Conservation (phyloP, 1,139 yeast genomes). For the Debaryomyces fabryi region DNA sequence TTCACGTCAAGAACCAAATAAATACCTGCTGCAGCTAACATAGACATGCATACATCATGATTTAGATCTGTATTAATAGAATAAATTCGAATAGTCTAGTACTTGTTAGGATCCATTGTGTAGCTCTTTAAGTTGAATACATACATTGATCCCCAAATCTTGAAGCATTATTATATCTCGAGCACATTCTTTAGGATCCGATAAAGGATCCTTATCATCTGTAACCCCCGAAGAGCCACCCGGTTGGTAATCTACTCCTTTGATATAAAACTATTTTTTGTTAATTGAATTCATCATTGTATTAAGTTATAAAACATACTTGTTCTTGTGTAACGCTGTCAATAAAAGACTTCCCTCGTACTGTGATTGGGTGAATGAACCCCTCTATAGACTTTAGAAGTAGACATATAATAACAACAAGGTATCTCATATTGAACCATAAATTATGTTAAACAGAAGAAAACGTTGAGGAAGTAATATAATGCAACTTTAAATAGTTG, state of each 20-base stretch:
- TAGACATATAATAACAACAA: background rate
- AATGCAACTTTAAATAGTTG: constrained; percentile 1
- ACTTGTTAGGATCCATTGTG: constrained; percentile 26
- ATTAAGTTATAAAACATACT: constrained; percentile 39
- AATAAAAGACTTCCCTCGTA: constrained; percentile 70
- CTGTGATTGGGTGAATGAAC: constrained; percentile 58
- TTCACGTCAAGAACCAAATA: constrained; percentile 89
- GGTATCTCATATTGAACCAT: background rate
- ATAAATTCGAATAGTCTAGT: constrained; percentile 76
- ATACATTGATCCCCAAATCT: constrained; percentile 72
- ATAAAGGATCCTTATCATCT: constrained; percentile 63
- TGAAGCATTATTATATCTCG: constrained; percentile 76
- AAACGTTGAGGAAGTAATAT: background rate
- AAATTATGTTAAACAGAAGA: background rate
- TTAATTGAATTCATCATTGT: constrained; percentile 9
- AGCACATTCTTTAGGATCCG: constrained; percentile 68
- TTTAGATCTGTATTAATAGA: constrained; percentile 80
- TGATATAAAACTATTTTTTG: constrained; percentile 50
- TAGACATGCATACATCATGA: constrained; percentile 90
- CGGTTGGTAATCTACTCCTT: constrained; percentile 86
- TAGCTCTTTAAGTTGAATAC: constrained; percentile 18
- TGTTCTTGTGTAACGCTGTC: constrained; percentile 79
- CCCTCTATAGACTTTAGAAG: constrained; percentile 16
- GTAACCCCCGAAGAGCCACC: constrained; percentile 79
- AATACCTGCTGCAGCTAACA: constrained; percentile 89